Evolutionary conservation across 2,329 filamentous ascomycete species (phyloP).

Genomic region (Nectriaceae sp.): DNA sequence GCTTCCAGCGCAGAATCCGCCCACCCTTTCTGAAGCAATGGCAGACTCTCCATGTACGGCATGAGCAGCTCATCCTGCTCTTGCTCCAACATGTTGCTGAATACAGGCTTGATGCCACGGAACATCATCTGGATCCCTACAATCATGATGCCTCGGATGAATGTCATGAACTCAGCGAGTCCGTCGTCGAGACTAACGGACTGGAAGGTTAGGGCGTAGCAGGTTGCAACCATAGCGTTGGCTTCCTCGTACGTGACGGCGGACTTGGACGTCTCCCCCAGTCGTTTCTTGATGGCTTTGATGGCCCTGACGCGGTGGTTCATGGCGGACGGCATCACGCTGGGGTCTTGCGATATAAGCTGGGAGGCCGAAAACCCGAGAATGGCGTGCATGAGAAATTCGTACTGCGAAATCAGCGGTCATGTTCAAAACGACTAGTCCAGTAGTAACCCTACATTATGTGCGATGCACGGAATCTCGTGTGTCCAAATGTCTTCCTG

Average conservation of each 20-base stretch:
- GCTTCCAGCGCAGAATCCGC: constrained; percentile 48
- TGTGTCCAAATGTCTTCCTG: constrained; percentile 69
- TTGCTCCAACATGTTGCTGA: constrained; percentile 46
- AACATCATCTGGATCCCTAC: constrained; percentile 56
- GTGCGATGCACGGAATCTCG: constrained; percentile 66
- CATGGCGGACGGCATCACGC: constrained; percentile 59
- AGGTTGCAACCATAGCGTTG: constrained; percentile 61
- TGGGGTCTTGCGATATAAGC: constrained; percentile 52
- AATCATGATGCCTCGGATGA: constrained; percentile 58
- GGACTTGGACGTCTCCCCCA: constrained; percentile 44
- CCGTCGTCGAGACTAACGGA: constrained; percentile 59
- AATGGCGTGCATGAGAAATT: constrained; percentile 72
- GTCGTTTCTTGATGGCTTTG: constrained; percentile 58
- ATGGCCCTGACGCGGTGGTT: constrained; percentile 67
- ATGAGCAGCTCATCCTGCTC: constrained; percentile 44
- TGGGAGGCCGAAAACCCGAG: constrained; percentile 69
- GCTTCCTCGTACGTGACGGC: constrained; percentile 52
- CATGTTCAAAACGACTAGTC: too few species aligned
- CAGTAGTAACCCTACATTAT: constrained; percentile 51
- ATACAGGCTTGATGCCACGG: constrained; percentile 51
- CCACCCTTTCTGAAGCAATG: constrained; percentile 47
- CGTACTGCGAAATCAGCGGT: constrained; percentile 45
- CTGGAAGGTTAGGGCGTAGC: constrained; percentile 61
- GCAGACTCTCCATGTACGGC: constrained; percentile 47
- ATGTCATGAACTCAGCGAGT: constrained; percentile 61